Base-by-base conservation (phyloP, 192 early-diverging fungal genomes). In the Haplosporangium gracile region DNA sequence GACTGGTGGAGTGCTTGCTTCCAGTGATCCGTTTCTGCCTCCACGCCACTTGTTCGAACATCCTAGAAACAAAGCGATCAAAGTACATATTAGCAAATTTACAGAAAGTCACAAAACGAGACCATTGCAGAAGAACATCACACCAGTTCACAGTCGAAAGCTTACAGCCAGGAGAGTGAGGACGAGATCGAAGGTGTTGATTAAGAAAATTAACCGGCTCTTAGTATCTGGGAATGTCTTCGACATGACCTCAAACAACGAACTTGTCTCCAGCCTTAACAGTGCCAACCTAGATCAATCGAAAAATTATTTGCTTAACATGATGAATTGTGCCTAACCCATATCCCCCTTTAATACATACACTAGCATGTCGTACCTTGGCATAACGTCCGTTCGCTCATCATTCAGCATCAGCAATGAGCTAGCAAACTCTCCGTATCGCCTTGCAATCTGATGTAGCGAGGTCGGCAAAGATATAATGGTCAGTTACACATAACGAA, bases 151-250 rank as follows among this genome's bases (percentile, higher is more conserved):
- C 38, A 15, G 34, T 13, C 60, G 4, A 32, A n/a, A 4, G 43
- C 91, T 72, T 89, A 95, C 97, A 60, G 92, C 88, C 38, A 99
- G 90, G 45, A 98, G 94, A 4, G 94, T 91, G 36, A 95, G 88
- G 29, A 98, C 93, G 22, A 98, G 89, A 80, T 99, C 98, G 87
- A 95, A 95, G 82, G 98, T 99, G 91, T 98, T 99, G 84, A 99
- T 97, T 77, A 97, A 89, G 78, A 98, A 98, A 18, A 96, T 93
- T 57, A 96, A 88, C 43, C 94, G 85, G 36, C 90, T 92, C 57
- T 95, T 95, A 29, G 88, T 88, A 70, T 96, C 95, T 11, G 89
- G 74, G 74, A 96, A 93, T 51, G 95, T 93, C 16, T 90, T 94
- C 1, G 95, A 93, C 89, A 97, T 94, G 45, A 92, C 89, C 24